Conservation (phyloP, 163 green algal species). For the Scenedesmus sp. region DNA sequence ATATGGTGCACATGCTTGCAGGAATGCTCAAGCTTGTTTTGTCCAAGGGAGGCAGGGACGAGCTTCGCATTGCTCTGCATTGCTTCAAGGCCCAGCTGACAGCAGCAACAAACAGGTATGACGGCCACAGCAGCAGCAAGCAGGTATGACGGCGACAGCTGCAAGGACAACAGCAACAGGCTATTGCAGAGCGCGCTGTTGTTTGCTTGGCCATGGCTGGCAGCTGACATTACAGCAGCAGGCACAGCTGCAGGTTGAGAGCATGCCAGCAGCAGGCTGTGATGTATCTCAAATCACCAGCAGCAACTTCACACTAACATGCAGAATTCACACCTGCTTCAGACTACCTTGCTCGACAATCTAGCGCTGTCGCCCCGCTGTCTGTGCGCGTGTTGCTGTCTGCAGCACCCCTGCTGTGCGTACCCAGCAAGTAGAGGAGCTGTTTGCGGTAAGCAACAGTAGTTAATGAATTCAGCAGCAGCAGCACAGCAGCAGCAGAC, state of each 20-base stretch:
- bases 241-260: background rate
- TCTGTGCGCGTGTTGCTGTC: background rate
- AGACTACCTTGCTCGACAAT: too few species aligned
- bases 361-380: background rate
- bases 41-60: constrained; percentile 40
- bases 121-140: background rate
- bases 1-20: background rate
- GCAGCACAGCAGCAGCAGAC: background rate
- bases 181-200: background rate
- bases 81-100: constrained; percentile 53
- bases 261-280: background rate
- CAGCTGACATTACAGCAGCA: background rate
- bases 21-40: constrained; percentile 57
- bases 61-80: constrained; percentile 45
- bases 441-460: constrained; percentile 34
- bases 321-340: too few species aligned
- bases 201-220: background rate
- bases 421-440: constrained; percentile 35
- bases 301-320: too few species aligned
- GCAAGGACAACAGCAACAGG: background rate
- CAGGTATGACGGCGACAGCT: background rate
- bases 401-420: constrained; percentile 3
- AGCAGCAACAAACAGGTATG: constrained; percentile 30
- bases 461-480: background rate
- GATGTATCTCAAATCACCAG: too few species aligned